Base-by-base conservation (phyloP, 345 rosid species). In the Anastatica hierochuntica region DNA sequence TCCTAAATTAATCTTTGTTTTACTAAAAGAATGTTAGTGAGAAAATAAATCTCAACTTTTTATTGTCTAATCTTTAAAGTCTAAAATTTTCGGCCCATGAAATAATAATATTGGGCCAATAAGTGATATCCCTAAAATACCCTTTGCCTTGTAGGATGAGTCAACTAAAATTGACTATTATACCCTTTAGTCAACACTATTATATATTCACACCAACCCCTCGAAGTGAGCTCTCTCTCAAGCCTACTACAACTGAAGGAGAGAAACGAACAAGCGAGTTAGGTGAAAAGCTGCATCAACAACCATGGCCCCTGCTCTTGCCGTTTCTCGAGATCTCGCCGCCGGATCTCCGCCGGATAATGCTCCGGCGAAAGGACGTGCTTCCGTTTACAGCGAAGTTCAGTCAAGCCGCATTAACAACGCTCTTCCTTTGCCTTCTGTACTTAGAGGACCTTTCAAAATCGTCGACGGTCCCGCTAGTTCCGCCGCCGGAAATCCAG, bases 401-500 rank as follows among this genome's bases (percentile, higher is more conserved):
- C 99, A 94, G 59, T 60, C 70, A 1, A 77, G 85, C 63, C 95
- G 97, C 35, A 85, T 94, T 13, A 84, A 63, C 48, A 77, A 83
- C 67, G 63, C 71, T 6, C 94, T 88, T 54, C 82, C 88, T 50
- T 68, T 88, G 23, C 99, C 99, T 62, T 85, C 92, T 14, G 95
- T 88, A 10, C 75, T 94, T 24, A 72, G 47, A 45, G 74, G 60
- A 31, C 69, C 88, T 17, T 85, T 85, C 78, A 73, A 72, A 60
- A 56, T 85, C 77, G 83, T 88, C 66, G 85, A 94, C 7, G 97
- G 97, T 7, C 85, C 90, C 9, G 77, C 84, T 12, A 88, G 97
- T 64, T 78, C 99, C 10, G 84, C 97, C 43, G 90, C 99, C 11
- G 99, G 99, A 24, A 88, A 78, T 66, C 90, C 99, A 36, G 97